These are phyloP conservation scores for Leptodermis oblonga DNA, from an alignment of 257 asterid species.

Conservation along the genomic window DNA sequence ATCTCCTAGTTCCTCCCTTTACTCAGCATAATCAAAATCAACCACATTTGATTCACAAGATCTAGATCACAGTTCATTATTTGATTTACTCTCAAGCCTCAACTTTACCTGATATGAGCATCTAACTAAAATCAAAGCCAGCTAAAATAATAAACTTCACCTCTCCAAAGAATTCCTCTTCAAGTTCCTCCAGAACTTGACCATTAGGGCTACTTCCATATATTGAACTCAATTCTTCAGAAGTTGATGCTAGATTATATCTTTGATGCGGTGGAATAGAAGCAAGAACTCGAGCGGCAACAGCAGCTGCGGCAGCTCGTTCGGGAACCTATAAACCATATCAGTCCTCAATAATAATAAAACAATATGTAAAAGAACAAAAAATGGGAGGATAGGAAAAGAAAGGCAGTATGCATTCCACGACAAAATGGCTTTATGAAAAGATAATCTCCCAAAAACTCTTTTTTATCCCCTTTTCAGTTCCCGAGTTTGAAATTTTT, in stretches of 20 bases:
- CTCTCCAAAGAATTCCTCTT: constrained; percentile 90
- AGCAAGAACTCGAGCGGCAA: constrained; percentile 92
- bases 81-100: background rate
- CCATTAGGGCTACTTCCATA: constrained; percentile 66
- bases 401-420: background rate
- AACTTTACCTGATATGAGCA: background rate
- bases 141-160: constrained; percentile 20
- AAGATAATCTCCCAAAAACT: background rate
- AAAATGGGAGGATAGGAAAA: background rate
- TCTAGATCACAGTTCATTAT: background rate
- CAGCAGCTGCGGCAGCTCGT: constrained; percentile 99
- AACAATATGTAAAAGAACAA: background rate
- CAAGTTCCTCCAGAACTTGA: constrained; percentile 65
- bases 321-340: constrained; percentile 72
- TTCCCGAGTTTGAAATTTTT: too few relatives aligned
- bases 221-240: constrained; percentile 78
- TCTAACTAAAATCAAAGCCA: background rate
- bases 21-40: background rate
- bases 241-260: constrained; percentile 68
- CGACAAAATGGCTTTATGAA: too few relatives aligned
- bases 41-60: background rate
- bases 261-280: constrained; percentile 93
- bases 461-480: background rate
- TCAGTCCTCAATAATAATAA: constrained; percentile 8
- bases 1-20: background rate